Evolutionary conservation across 352 stramenopile genomes (phyloP).

Genomic region (Halophytophthora batemanensis): DNA sequence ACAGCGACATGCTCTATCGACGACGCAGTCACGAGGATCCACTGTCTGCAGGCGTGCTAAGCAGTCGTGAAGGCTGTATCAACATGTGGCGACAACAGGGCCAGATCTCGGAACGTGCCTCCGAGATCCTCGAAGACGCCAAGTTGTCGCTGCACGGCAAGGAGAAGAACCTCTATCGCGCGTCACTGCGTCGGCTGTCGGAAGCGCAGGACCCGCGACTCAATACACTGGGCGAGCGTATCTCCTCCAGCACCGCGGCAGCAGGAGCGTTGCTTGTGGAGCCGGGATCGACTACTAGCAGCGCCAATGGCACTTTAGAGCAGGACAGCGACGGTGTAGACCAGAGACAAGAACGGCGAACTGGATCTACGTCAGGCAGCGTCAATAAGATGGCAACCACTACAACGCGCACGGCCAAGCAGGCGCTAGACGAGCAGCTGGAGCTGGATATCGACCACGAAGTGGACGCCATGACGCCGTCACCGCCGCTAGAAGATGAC

Average conservation of each 20-base stretch:
- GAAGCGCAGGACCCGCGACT: constrained; percentile 66
- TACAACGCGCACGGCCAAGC: constrained; percentile 7
- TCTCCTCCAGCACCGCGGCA: constrained; percentile 24
- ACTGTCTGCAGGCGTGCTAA: constrained; percentile 16
- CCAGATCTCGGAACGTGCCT: constrained; percentile 76
- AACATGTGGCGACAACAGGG: constrained; percentile 82
- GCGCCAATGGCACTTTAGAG: constrained; percentile 12
- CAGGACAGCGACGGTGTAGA: constrained; percentile 2
- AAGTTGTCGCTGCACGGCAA: constrained; percentile 75
- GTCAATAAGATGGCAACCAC: not conserved
- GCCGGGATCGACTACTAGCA: constrained; percentile 36
- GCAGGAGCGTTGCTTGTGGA: constrained; percentile 7
- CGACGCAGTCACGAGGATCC: constrained; percentile 29
- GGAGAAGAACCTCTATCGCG: constrained; percentile 77
- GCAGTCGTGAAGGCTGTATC: constrained; percentile 62
- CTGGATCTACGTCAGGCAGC: no score
- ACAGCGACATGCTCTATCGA: constrained; percentile 20
- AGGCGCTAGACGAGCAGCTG: constrained; percentile 17
- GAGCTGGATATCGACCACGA: constrained; percentile 24
- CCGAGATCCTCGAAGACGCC: constrained; percentile 81
- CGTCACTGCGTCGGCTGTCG: constrained; percentile 58
- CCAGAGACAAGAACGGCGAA: no score
- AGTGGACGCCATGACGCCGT: constrained; percentile 8
- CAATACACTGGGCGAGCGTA: constrained; percentile 62
- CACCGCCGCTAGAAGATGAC: constrained; percentile 25